Evolutionary conservation across 2,329 filamentous ascomycete genomes (phyloP).

Genomic region (Microsporum audouinii): DNA sequence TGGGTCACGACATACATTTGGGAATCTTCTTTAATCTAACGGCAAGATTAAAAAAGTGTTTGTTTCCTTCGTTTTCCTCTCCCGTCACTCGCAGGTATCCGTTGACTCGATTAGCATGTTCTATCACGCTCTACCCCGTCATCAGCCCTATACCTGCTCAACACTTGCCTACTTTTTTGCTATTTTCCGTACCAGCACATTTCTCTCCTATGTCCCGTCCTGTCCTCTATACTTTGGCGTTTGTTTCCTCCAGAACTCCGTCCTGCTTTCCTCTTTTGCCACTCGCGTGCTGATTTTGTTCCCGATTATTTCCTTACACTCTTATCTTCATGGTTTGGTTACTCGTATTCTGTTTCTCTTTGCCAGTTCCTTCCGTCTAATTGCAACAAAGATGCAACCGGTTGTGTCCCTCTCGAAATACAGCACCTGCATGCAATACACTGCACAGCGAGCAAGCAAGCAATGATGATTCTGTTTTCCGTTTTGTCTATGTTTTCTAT

Average conservation of each 20-base stretch:
- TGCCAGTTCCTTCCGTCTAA: background rate
- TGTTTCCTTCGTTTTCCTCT: background rate
- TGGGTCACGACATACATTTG: conserved; percentile 1
- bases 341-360: background rate
- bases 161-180: background rate
- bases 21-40: conserved; percentile 3
- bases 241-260: background rate
- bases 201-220: background rate
- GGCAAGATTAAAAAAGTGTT: conserved; percentile 4
- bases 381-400: background rate
- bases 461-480: background rate
- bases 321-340: conserved; percentile 1
- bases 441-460: conserved; percentile 3
- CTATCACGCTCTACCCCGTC: background rate
- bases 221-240: background rate
- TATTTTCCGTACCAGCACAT: background rate
- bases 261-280: background rate
- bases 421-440: background rate
- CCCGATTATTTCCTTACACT: background rate
- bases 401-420: background rate
- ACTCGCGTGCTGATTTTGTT: background rate
- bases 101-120: background rate
- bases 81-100: background rate
- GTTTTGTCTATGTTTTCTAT: background rate
- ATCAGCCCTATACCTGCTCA: background rate